Base-by-base conservation (phyloP, 1,284 basidiomycete species). In the Agroathelia rolfsii region DNA sequence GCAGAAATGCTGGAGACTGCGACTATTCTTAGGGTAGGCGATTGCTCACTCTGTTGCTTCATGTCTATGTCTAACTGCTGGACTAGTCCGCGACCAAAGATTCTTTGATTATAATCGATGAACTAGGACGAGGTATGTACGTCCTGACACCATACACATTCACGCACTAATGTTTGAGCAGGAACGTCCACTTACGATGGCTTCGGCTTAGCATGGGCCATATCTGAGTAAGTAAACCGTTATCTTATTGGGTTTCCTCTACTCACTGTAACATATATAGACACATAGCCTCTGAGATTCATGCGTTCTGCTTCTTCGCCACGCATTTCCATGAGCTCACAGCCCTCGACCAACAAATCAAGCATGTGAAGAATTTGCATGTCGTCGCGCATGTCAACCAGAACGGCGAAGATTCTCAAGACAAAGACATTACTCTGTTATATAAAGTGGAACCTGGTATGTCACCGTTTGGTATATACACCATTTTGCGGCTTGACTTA, bases 311-410 rank as follows among this genome's bases (percentile, higher is more conserved):
- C 50, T 67, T 98, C 5, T 99, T 99, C 49, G 95, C 95, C 0
- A 96, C 94, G 0, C 93, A 98, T 54, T 99, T 97, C 61, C 94
- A 98, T 57, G 95, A 99, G 53, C 67, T 99, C 12, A 98, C 95
- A 0, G 79, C 83, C 0, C 69, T 99, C 8, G 85, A 92, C 34
- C 79, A 89, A 53, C 76, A 93, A 55, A 67, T 94, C 18, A 43
- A 69, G 1, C 84, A 93, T 45, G 93, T 98, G 34, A 86, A 88
- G 56, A 99, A 98, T 53, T 56, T 95, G 21, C 93, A 98, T 48
- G 94, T 98, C 26, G 88, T 93, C 5, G 94, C 95, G 3, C 88
- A 95, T 50, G 90, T 98, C 17, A 70, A 75, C 7, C 59, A 72
- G 17, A 57, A 56, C 0, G 65, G 64, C n/a, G 62, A 71, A 9